phyloP scores from a whole-genome alignment of 768 basidiomycete species.

The Xerocomellus chrysenteron region DNA sequence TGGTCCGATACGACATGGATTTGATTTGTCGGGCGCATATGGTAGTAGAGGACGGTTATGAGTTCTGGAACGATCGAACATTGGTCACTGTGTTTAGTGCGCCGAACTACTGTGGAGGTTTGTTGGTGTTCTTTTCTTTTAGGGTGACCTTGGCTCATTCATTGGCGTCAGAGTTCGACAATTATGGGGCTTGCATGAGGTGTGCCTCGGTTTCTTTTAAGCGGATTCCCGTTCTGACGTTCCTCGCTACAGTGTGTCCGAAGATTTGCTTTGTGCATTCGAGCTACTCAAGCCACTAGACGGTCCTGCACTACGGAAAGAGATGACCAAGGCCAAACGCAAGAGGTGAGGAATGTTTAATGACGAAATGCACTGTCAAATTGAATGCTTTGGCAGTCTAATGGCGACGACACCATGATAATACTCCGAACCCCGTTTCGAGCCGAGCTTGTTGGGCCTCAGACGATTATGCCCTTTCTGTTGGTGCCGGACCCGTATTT shows the following conservation, averaged over 20 bases:
- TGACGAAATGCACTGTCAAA: neutral
- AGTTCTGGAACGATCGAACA: slow-evolving; percentile 99
- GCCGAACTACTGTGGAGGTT: slow-evolving; percentile 95
- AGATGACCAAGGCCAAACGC: slow-evolving; percentile 98
- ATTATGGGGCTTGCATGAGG: slow-evolving; percentile 96
- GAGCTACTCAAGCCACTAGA: slow-evolving; percentile 96
- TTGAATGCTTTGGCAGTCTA: slow-evolving; percentile 20
- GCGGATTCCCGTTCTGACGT: slow-evolving; percentile 10
- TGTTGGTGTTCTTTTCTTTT: slow-evolving; percentile 33
- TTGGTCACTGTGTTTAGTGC: slow-evolving; percentile 98
- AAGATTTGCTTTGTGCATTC: slow-evolving; percentile 96
- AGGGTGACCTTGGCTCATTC: slow-evolving; percentile 14
- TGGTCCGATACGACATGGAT: slow-evolving; percentile 96
- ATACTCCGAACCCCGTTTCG: neutral
- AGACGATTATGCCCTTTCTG: slow-evolving; percentile 4
- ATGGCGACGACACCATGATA: slow-evolving; percentile 36
- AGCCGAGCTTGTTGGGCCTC: slow-evolving; percentile 8
- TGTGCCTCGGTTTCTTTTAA: slow-evolving; percentile 30
- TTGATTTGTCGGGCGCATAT: slow-evolving; percentile 99
- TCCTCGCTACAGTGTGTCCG: slow-evolving; percentile 69
- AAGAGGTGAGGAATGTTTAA: slow-evolving; percentile 63
- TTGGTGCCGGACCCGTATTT: slow-evolving; percentile 15
- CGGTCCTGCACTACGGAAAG: slow-evolving; percentile 90
- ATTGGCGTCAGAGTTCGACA: slow-evolving; percentile 74
- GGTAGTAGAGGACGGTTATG: slow-evolving; percentile 99